Evolutionary conservation across 2,329 filamentous ascomycete genomes (phyloP), one percentile per base, ranked within the genome.

Genomic region (Sporothrix protearum): DNA sequence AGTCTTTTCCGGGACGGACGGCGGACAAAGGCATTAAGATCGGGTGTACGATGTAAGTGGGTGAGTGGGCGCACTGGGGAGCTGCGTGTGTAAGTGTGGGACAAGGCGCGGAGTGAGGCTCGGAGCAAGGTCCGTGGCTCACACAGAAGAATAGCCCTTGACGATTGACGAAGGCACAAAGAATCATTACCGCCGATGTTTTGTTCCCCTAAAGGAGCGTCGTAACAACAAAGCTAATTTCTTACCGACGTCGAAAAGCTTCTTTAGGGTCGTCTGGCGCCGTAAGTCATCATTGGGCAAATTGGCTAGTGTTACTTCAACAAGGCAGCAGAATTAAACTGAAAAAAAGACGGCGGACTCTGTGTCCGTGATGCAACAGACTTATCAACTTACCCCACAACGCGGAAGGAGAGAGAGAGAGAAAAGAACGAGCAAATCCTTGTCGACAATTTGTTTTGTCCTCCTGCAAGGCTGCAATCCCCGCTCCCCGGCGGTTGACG

Each of bases 391-490:
- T 57, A 33, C 53, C 28, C 53, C 28, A 57, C 53, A 57, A 7
- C 28, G 3, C 42, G 42, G 9, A 25, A 1, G 22, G 22, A 12
- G 10, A 7, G 53, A 57, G 33, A 3, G 14, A 6, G 6, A 33
- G 5, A 57, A 51, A n/a, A 53, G 49, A 9, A 53, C 7, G 25
- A 53, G 25, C n/a, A 28, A 22, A 53, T 14, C 42, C 39, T 8
- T 42, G 10, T 42, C 39, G 6, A 42, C 39, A 42, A 12, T 42
- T 12, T n/a, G n/a, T n/a, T n/a, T n/a, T n/a, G n/a, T n/a, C n/a
- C n/a, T 12, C 28, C 53, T 57, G 53, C 53, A 57, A 57, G 53
- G 53, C 53, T 57, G 28, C 53, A 57, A 33, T 57, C 53, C 53
- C 28, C 28, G 28, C 53, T 42, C 42, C 12, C 51, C 12, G 28